Evolutionary conservation across 2,329 filamentous ascomycete genomes (phyloP).

Genomic region (Rasamsonia emersonii): DNA sequence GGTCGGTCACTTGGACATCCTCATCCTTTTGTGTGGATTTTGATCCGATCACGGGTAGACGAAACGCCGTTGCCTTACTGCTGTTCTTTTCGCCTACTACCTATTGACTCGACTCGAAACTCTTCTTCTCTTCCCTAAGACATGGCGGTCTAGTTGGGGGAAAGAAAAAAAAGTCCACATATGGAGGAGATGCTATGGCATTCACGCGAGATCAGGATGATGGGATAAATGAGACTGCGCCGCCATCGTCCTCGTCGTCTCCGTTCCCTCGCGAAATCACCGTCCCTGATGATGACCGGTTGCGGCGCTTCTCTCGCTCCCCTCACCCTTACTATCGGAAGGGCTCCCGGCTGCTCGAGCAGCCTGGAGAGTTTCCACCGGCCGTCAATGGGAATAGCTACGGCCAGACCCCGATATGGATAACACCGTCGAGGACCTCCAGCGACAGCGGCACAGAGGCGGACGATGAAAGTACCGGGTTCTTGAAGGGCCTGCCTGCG

Average conservation of each 20-base stretch:
- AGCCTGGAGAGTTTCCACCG: conserved; percentile 28
- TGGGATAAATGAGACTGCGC: conserved; percentile 5
- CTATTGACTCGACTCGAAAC: neutral
- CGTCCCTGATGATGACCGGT: conserved; percentile 15
- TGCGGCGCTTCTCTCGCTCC: conserved; percentile 39
- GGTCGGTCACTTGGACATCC: too few relatives aligned
- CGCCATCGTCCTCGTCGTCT: conserved; percentile 14
- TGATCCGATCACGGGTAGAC: too few relatives aligned
- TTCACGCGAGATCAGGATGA: conserved; percentile 2
- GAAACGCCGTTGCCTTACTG: too few relatives aligned
- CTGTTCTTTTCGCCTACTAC: too few relatives aligned
- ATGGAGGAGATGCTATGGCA: conserved; percentile 8
- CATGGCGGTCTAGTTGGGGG: conserved; percentile 1
- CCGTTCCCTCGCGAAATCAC: conserved; percentile 13
- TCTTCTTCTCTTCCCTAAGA: neutral
- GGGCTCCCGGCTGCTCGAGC: conserved; percentile 48
- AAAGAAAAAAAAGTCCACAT: conserved; percentile 2
- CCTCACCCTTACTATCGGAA: conserved; percentile 24
- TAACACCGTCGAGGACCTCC: conserved; percentile 50
- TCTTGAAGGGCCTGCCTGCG: conserved; percentile 75
- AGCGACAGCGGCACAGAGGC: conserved; percentile 94
- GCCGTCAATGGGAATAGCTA: conserved; percentile 26
- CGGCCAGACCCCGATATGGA: conserved; percentile 17
- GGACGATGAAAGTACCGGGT: conserved; percentile 72
- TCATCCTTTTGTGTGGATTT: too few relatives aligned